Evolutionary conservation across 129 eudicot genomes (phyloP).

Genomic region (Tanacetum coccineum): DNA sequence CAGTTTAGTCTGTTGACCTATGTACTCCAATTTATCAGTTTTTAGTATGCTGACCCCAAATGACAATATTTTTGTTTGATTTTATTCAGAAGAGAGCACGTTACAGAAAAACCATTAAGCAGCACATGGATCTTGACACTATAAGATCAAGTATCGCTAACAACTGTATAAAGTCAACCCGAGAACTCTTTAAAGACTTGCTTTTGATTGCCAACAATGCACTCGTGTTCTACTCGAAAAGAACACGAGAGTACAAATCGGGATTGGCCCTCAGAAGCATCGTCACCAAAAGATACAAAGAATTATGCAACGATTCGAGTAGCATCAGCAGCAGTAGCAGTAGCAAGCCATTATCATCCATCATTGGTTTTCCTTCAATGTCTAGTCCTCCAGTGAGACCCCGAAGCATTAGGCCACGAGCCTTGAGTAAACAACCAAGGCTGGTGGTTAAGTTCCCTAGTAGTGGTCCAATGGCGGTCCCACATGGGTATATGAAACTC

Average conservation of each 20-base stretch:
- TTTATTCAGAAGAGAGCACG: slow-evolving; percentile 67
- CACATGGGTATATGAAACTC: slow-evolving; percentile 35
- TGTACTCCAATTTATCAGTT: neutral
- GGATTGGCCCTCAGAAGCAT: slow-evolving; percentile 58
- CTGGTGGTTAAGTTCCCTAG: slow-evolving; percentile 31
- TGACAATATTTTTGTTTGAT: neutral
- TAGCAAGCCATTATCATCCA: slow-evolving; percentile 34
- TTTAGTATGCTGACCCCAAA: neutral
- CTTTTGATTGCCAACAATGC: slow-evolving; percentile 87
- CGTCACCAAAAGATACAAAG: slow-evolving; percentile 46
- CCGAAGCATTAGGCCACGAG: slow-evolving; percentile 51
- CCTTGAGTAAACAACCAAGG: slow-evolving; percentile 31
- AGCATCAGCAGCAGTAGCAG: slow-evolving; percentile 17
- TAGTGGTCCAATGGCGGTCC: slow-evolving; percentile 14
- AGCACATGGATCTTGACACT: slow-evolving; percentile 73
- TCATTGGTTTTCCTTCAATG: slow-evolving; percentile 42
- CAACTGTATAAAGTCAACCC: slow-evolving; percentile 48
- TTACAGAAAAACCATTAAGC: slow-evolving; percentile 67
- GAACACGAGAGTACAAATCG: slow-evolving; percentile 87
- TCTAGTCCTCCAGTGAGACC: slow-evolving; percentile 71
- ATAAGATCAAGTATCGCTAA: slow-evolving; percentile 63
- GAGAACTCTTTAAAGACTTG: slow-evolving; percentile 80
- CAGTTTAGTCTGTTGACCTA: neutral
- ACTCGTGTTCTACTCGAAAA: slow-evolving; percentile 72
- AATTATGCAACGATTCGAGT: slow-evolving; percentile 32